Evolutionary conservation across 2,329 filamentous ascomycete species (phyloP).

Genomic region (Cytospora mali): DNA sequence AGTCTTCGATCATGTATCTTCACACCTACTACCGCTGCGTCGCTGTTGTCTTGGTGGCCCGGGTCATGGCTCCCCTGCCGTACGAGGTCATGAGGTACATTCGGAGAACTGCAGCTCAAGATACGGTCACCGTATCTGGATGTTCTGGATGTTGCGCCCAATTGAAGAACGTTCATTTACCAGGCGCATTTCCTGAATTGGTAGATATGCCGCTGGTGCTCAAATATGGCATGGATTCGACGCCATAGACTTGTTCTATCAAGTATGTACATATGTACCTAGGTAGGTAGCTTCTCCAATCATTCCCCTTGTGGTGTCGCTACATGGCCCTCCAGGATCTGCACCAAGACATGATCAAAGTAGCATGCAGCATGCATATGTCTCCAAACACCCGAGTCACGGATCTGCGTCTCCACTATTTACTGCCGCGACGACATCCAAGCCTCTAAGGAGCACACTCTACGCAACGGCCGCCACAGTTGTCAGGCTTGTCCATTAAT

Average conservation of each 20-base stretch:
- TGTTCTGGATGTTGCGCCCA: not conserved
- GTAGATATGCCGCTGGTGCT: not conserved
- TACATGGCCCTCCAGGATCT: not conserved
- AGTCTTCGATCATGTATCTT: not conserved
- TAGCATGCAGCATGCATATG: conserved; percentile 4
- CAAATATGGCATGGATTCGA: not conserved
- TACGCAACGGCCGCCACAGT: not conserved
- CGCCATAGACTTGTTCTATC: conserved; percentile 4
- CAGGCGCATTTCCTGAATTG: not conserved
- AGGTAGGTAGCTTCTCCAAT: not conserved
- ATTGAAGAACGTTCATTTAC: not conserved
- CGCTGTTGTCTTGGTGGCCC: not conserved
- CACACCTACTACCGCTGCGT: not conserved
- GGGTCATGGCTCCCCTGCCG: not conserved
- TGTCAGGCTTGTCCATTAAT: conserved; percentile 6
- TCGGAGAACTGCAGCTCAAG: not conserved
- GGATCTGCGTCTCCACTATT: conserved; percentile 4
- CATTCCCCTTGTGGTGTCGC: not conserved
- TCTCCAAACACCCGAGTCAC: not conserved
- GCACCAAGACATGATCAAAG: conserved; percentile 12
- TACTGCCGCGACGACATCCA: conserved; percentile 6
- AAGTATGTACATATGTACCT: no score
- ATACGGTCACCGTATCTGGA: not conserved
- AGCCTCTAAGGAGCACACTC: not conserved
- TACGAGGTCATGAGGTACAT: not conserved